A percentile compares a stretch with the other conserved stretches of the same genome.
These are phyloP conservation scores for Aspergillus egyptiacus DNA, from an alignment of 495 filamentous ascomycete species.

Conservation along the genomic window DNA sequence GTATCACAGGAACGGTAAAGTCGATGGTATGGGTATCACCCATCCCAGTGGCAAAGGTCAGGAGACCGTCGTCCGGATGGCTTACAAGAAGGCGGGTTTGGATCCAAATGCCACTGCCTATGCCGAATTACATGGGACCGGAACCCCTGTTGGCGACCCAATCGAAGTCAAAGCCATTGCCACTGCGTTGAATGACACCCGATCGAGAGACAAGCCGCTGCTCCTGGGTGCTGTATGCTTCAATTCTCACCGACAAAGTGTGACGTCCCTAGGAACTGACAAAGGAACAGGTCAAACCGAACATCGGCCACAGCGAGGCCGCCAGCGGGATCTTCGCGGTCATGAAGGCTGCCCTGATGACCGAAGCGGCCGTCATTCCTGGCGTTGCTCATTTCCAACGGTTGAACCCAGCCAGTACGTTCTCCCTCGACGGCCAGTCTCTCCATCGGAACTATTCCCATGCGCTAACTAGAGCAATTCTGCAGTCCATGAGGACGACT, in stretches of 20 bases:
- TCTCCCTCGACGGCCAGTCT: too few relatives aligned
- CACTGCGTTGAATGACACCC: conserved; percentile 27
- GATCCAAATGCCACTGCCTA: conserved; percentile 14
- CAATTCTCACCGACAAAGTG: too few relatives aligned
- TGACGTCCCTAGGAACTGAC: too few relatives aligned
- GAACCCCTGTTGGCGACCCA: conserved; percentile 32
- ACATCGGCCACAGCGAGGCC: conserved; percentile 48
- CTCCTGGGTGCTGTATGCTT: too few relatives aligned
- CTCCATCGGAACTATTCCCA: too few relatives aligned
- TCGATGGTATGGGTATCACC: conserved; percentile 1
- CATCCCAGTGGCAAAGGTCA: background rate
- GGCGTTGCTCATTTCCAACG: too few relatives aligned
- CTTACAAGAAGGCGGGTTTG: conserved; percentile 23
- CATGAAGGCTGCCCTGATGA: conserved; percentile 49
- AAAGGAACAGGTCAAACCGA: conserved; percentile 42
- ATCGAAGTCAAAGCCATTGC: conserved; percentile 40
- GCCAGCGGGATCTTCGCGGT: conserved; percentile 50
- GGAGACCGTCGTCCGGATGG: conserved; percentile 12
- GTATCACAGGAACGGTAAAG: too few relatives aligned
- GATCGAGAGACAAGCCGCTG: too few relatives aligned
- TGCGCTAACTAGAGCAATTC: too few relatives aligned
- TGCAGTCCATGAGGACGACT: conserved; percentile 28
- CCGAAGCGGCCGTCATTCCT: conserved; percentile 45
- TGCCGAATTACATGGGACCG: conserved; percentile 36
- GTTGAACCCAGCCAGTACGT: too few relatives aligned